These are phyloP conservation scores for Aspergillus sparsus DNA, from an alignment of 495 filamentous ascomycete genomes.

Conservation along the genomic window DNA sequence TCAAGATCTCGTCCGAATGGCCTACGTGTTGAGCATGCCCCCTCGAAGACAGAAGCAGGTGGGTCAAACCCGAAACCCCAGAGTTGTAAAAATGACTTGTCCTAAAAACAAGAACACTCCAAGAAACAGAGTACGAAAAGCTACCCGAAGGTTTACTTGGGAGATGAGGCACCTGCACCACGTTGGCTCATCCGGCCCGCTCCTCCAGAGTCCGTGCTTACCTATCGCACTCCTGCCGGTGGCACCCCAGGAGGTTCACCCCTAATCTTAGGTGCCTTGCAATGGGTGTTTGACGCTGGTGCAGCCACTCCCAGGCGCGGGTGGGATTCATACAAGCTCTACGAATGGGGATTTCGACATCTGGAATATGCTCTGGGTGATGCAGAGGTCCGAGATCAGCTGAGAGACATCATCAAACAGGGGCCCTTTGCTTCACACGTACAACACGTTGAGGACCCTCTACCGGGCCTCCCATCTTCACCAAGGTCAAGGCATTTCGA, in stretches of 20 bases:
- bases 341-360: conserved; percentile 24
- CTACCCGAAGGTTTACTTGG: background rate
- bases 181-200: conserved; percentile 14
- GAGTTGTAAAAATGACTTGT: no score
- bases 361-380: conserved; percentile 23
- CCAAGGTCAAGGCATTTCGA: conserved; percentile 8
- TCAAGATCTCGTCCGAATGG: no score
- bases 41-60: no score
- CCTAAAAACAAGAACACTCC: background rate
- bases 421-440: conserved; percentile 8
- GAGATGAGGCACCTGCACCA: conserved; percentile 4
- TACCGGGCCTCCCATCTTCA: conserved; percentile 23
- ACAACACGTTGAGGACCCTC: conserved; percentile 26
- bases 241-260: background rate
- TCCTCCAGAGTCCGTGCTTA: background rate
- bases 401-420: conserved; percentile 17
- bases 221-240: background rate
- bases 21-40: no score
- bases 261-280: conserved; percentile 11
- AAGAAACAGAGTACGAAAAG: background rate
- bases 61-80: no score
- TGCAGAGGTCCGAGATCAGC: conserved; percentile 12
- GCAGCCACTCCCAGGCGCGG: conserved; percentile 8
- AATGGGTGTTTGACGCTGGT: conserved; percentile 36
- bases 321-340: conserved; percentile 14